Percentiles rank a stretch among this genome's conserved stretches.
Evolutionary conservation across 179 eudicot species (phyloP).

Genomic region (Pouteria campechiana): DNA sequence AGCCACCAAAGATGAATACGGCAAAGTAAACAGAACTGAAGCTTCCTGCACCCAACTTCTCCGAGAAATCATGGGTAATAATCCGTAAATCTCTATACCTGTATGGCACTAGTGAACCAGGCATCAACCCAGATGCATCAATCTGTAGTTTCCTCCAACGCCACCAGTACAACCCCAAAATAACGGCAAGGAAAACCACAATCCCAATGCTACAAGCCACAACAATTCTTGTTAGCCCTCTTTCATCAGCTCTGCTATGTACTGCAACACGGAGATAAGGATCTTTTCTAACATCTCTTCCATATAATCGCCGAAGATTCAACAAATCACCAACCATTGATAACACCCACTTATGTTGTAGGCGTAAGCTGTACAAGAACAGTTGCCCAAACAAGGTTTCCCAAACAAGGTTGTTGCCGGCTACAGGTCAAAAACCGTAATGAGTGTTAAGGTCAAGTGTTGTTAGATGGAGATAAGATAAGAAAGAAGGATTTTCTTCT

Average conservation of each 20-base stretch:
- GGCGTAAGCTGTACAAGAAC: conserved; percentile 23
- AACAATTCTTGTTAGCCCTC: too few relatives aligned
- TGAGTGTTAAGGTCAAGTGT: too few relatives aligned
- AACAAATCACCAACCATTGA: conserved; percentile 9
- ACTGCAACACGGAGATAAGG: conserved; percentile 14
- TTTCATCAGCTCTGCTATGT: too few relatives aligned
- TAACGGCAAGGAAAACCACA: conserved; percentile 12
- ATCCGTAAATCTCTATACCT: conserved; percentile 27
- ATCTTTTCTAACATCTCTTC: conserved; percentile 7
- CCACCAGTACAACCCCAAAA: conserved; percentile 11
- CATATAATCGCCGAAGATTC: conserved; percentile 5
- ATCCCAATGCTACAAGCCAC: conserved; percentile 2
- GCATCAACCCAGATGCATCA: conserved; percentile 9
- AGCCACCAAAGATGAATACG: conserved; percentile 33
- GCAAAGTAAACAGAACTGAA: conserved; percentile 50
- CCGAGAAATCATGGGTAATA: conserved; percentile 50
- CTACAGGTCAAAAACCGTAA: too few relatives aligned
- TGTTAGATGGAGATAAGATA: too few relatives aligned
- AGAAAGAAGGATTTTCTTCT: too few relatives aligned
- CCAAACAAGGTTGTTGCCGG: too few relatives aligned
- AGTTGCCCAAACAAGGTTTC: conserved; percentile 19
- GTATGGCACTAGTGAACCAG: conserved; percentile 36
- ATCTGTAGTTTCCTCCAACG: conserved; percentile 4
- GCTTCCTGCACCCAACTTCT: conserved; percentile 49
- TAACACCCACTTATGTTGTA: conserved; percentile 7